Base-by-base conservation (phyloP, 2,329 filamentous ascomycete genomes). In the Fusarium buxicola region DNA sequence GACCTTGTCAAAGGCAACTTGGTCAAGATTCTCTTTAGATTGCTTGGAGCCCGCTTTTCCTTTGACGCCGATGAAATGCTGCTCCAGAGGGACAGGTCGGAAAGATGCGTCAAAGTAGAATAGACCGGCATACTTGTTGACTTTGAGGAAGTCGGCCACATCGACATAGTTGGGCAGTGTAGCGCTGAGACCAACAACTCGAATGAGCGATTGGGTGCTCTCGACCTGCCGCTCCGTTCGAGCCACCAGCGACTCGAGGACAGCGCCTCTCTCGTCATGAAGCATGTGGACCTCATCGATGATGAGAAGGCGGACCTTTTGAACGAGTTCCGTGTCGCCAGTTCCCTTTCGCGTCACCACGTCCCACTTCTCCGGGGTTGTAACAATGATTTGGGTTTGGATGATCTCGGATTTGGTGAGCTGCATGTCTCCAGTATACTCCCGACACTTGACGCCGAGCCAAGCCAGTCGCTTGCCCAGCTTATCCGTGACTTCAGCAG, bases 231-330 rank as follows among this genome's bases (percentile, higher is more conserved):
- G 85, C 78, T 98, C 90, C 0, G 96, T 99, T 69, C 95, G 87
- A 10, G 95, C 95, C 13, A 99, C 96, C 18, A 99, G 83, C 7
- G 94, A 97, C 74, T 99, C 95, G 25, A 99, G 84, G 1, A 99
- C 96, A 11, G 96, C 93, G 72, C 95, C 95, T 74, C 95, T 89
- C 76, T 98, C 95, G 74, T 99, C 95, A 72, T 99, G 96, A 70
- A 99, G 89, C 96, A 99, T 99, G 74, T 99, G 95, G 1, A 99
- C 95, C 79, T 99, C 95, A 76, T 99, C 95, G 62, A 99, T 98
- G 71, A 99, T 98, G 58, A 99, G 84, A 2, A 99, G 82, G 10
- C 94, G 88, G 21, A 99, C 95, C 75, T 99, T 99, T 71, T 99
- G 95, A 12, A 99, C 96, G 4, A 99, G 85, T 74, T 98, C 95